Evolutionary conservation across 2,329 filamentous ascomycete genomes (phyloP), one percentile per base, ranked within the genome.

Genomic region (Nakataea oryzae): DNA sequence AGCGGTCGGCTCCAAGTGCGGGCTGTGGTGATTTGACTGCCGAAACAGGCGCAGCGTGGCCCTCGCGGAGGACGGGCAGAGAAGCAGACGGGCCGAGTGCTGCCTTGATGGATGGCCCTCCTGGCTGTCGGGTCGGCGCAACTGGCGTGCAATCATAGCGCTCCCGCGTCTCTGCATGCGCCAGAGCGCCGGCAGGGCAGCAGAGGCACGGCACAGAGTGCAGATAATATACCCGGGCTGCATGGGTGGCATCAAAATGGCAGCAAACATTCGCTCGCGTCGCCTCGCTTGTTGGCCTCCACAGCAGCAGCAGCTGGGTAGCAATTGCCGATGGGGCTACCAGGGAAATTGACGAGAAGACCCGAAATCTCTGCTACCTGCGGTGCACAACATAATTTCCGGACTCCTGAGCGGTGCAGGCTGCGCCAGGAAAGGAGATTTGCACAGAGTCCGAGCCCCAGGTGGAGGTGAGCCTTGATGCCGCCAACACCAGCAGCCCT

Each of bases 361-460:
- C 58, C 34, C 30, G 26, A 54, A 27, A 54, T 27, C 41, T 50
- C 41, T n/a, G 6, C 41, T 9, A 50, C 6, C 41, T 50, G 21
- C 21, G 3, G 21, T n/a, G 41, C 41, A 50, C 41, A 11, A 24
- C 60, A 66, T 65, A 69, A 69, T 69, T 61, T 69, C 67, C 67
- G 67, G 61, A 62, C 67, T 65, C 67, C 67, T 69, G 66, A 67
- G 63, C 64, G 66, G 28, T 67, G 67, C 66, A 68, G 66, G n/a
- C n/a, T n/a, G n/a, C n/a, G n/a, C n/a, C n/a, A n/a, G 59, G 62
- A 62, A 63, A 56, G 64, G 59, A 66, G 60, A 68, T 66, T 62
- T 61, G 59, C 21, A 12, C 11, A 4, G 29, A 13, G 56, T 58
- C 56, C 56, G 29, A 58, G 56, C 56, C 27, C 55, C 24, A 17